Evolutionary conservation across 2,329 filamentous ascomycete genomes (phyloP).

Genomic region (Xylaria sp.): DNA sequence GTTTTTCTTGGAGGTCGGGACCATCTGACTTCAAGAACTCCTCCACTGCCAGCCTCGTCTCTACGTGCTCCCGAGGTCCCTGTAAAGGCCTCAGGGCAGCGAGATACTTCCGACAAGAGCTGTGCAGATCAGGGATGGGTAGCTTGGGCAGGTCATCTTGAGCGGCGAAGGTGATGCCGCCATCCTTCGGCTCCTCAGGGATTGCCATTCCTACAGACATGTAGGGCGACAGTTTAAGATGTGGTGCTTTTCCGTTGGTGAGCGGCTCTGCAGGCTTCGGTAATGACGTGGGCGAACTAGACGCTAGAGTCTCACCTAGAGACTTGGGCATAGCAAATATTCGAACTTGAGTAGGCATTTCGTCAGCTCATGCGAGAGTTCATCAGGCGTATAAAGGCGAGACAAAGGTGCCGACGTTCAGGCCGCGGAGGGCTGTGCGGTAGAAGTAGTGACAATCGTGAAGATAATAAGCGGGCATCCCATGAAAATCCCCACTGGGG

Average conservation of each 20-base stretch:
- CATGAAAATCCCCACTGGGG: conserved; percentile 52
- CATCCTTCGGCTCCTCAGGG: conserved; percentile 64
- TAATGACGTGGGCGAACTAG: conserved; percentile 51
- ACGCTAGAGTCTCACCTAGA: conserved; percentile 74
- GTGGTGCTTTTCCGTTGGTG: conserved; percentile 39
- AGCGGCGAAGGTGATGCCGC: conserved; percentile 85
- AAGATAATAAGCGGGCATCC: conserved; percentile 83
- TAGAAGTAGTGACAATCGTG: conserved; percentile 95
- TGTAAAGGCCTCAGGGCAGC: conserved; percentile 84
- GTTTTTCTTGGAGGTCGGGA: conserved; percentile 83
- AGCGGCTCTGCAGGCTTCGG: conserved; percentile 55
- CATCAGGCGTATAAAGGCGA: conserved; percentile 77
- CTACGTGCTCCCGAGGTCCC: conserved; percentile 79
- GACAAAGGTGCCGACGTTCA: conserved; percentile 83
- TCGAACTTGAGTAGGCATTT: conserved; percentile 73
- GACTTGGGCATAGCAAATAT: conserved; percentile 78
- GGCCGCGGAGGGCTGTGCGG: conserved; percentile 85
- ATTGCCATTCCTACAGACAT: conserved; percentile 47
- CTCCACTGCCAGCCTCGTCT: conserved; percentile 80
- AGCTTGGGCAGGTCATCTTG: conserved; percentile 92
- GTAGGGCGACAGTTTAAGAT: conserved; percentile 49
- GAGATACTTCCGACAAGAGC: conserved; percentile 82
- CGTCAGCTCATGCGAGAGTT: conserved; percentile 55
- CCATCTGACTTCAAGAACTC: conserved; percentile 87
- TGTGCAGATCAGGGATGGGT: conserved; percentile 88